Evolutionary conservation across 306 rosid genomes (phyloP), one percentile per base, ranked within the genome.

Genomic region (Dalbergia oliveri): DNA sequence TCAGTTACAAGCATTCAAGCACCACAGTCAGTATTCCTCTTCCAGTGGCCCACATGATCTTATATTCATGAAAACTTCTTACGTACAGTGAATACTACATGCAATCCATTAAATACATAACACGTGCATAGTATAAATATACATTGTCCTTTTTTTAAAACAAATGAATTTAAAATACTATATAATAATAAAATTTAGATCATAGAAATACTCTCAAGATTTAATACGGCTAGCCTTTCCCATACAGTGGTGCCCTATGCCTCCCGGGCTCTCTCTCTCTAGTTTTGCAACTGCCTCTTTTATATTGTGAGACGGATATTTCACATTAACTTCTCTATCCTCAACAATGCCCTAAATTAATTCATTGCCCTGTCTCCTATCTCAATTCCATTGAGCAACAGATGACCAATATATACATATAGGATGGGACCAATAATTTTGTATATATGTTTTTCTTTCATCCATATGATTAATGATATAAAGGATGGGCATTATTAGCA

Each of bases 21-120:
- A 53, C 12, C 54, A 4, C 45, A 61, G 81, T 77, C 78, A 69
- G 7, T 69, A 53, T 69, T 16, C 12, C 23, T 39, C 23, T 45
- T 61, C 21, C 6, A 9, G 65, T 66, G 82, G 26, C 65, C 87
- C 84, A 84, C 87, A 74, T 72, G 13, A 15, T 71, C 68, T 16
- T 5, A 41, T 9, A 50, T 73, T 78, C 72, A 63, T 33, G 7
- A 59, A 1, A 9, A 59, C 16, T 10, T 51, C 60, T 57, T 41
- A 21, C 9, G n/a, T 23, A 64, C 71, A 18, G 39, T 37, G 21
- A 39, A 63, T 34, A 33, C 45, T 33, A 14, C 44, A 34, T 39
- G 41, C 11, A 34, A 34, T 63, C 44, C 44, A 63, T 63, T 63
- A 63, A 35, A 37, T 4, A 57, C 34, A 18, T 57, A 19, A 19